Conservation (phyloP, 768 basidiomycete species). For the Suillus sp. region DNA sequence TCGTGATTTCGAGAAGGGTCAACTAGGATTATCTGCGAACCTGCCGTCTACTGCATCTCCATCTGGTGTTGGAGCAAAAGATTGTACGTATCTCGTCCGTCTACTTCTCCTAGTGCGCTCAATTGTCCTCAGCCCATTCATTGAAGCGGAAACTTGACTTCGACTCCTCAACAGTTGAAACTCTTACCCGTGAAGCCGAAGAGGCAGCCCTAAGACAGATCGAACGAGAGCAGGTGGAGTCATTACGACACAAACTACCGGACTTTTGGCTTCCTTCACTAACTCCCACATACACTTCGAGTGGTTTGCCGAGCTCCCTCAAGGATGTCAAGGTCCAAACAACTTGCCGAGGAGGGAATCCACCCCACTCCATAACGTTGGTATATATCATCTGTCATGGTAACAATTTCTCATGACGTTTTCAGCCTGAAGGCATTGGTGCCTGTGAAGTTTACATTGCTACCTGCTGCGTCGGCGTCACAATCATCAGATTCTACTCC, state of each 20-base stretch:
- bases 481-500: constrained; percentile 43
- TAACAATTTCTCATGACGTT: constrained; percentile 13
- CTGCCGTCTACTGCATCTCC: constrained; percentile 37
- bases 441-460: constrained; percentile 77
- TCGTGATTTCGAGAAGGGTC: constrained; percentile 85
- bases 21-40: constrained; percentile 64
- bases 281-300: constrained; percentile 77
- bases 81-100: constrained; percentile 33
- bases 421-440: constrained; percentile 79
- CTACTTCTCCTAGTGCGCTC: neutral
- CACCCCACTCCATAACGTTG: constrained; percentile 76
- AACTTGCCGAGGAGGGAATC: constrained; percentile 80
- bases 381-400: constrained; percentile 40
- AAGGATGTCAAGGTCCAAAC: constrained; percentile 86
- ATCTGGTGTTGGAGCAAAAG: constrained; percentile 40
- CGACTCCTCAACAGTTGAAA: constrained; percentile 69
- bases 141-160: constrained; percentile 88
- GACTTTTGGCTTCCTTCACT: constrained; percentile 97
- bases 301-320: constrained; percentile 62
- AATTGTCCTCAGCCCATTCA: constrained; percentile 47
- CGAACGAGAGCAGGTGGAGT: constrained; percentile 83
- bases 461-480: constrained; percentile 39
- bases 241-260: constrained; percentile 84
- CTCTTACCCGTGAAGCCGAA: constrained; percentile 78
- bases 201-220: constrained; percentile 83